Evolutionary conservation across 768 basidiomycete genomes (phyloP), one percentile per base, ranked within the genome.

Genomic region (Phanerodontia chrysosporium): DNA sequence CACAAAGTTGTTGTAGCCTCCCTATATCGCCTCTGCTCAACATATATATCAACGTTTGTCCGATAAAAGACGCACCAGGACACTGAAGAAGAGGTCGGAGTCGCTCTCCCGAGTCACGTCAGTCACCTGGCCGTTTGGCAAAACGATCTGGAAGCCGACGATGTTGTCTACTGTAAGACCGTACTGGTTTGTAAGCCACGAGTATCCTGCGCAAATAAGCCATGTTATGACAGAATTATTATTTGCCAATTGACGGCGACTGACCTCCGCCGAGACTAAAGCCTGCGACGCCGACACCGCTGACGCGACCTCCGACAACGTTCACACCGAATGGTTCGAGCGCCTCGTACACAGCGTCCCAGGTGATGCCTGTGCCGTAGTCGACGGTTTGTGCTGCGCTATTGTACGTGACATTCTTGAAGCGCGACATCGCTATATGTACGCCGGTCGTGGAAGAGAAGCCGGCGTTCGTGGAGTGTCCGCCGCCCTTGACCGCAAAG

Each of bases 331-430:
- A 64, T 0, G 79, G 81, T 6, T 71, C 74, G 3, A 89, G 74
- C 5, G 78, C 80, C 2, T 73, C 73, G 61, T 87, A 88, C 69
- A 82, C 84, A 30, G 86, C 80, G 65, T 89, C 86, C 86, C 85
- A 89, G 28, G 84, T 74, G n/a, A 83, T 65, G 5, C 77, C 76
- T 8, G 75, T 65, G 32, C 73, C 75, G 49, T 78, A 61, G 13
- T 63, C 64, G 7, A 58, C 70, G 3, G 66, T 66, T 18, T 59
- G 55, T 3, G 60, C 42, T 1, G 22, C 58, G 18, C 58, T 45
- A 55, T 72, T 51, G 55, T 70, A 69, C 0, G 25, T 64, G 36
- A 71, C 67, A 22, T 65, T 61, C 27, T 39, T 59, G 65, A 74
- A 75, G 5, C 65, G 66, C 56, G 51, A 58, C 72, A 75, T 72